Evolutionary conservation across 768 basidiomycete species (phyloP), one percentile per base, ranked within the genome.

Genomic region (Phlebiopsis flavidoalba): DNA sequence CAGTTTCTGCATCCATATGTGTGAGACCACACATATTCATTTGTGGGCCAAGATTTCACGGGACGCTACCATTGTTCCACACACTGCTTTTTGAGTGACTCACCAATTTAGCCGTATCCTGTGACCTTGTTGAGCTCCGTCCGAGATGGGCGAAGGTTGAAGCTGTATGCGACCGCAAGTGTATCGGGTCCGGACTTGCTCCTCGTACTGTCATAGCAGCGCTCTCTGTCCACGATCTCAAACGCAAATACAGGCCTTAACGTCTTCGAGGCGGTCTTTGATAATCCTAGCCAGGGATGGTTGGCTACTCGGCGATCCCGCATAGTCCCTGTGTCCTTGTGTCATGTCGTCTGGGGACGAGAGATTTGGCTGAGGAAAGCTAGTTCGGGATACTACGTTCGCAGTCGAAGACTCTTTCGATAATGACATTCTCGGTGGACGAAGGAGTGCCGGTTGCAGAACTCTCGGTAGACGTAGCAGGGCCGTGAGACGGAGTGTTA

Each of bases 91-190:
- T 95, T 94, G 61, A 96, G 73, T 15, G 79, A 80, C 65, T 97
- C 93, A n/a, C n/a, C n/a, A 45, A 97, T 95, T 67, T 87, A 86
- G 64, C 89, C 89, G 66, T 99, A 99, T 0, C 97, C 97, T 8
- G 95, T 95, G 21, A 91, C 84, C 61, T 83, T 85, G 70, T 95
- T 98, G 60, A 98, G 75, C 67, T 90, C 83, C 80, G 75, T 11
- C 93, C 95, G 2, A 96, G 79, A 66, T 86, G 80, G 47, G 87
- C 86, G 65, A 96, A 84, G 5, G 81, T 84, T 7, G 76, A 73
- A 63, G 82, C 80, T 2, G 90, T 81, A n/a, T n/a, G 26, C 26
- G 26, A 31, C 26, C 26, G 26, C 5, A 70, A 72, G 8, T 75
- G 73, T 0, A 89, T 86, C 64, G 89, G 81, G 47, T 73, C 76